Base-by-base conservation (phyloP, 805 yeast species). In the Starmerella bombi region DNA sequence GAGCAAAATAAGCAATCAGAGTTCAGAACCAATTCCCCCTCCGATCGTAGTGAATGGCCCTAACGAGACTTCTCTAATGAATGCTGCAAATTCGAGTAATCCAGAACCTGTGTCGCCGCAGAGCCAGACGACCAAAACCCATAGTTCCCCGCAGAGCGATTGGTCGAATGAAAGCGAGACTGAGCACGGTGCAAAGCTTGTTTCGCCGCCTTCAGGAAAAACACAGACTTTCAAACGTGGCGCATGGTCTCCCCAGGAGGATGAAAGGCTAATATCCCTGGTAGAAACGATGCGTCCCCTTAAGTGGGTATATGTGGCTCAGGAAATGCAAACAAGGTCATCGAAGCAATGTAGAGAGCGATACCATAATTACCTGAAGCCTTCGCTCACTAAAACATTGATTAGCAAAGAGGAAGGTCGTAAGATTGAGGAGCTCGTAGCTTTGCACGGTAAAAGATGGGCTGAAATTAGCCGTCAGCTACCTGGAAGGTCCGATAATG, bases 311-410 rank as follows among this genome's bases (percentile, higher is more conserved):
- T 69, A 81, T 43, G 82, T 85, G 16, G 75, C 93, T 9, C 78
- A 75, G 49, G 66, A 71, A 42, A 64, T 84, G 44, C 77, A 76
- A 23, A 70, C 88, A 4, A 67, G 95, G 48, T 78, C 93, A 2
- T 93, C 94, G 5, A 85, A 85, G 56, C 95, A 84, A 60, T 83
- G 94, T 56, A 66, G 95, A 30, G 95, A 84, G 58, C 69, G 95
- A 17, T 84, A 80, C 59, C 94, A 84, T 57, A 94, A 85, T 61
- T 85, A 85, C 61, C 69, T 84, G 50, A 85, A 85, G 59, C 94
- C 95, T 2, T 66, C 77, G 16, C 68, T 84, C 46, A 82, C 83
- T 59, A 71, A 86, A 51, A 62, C 79, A 34, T 94, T 95, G 4
- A 85, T 84, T 38, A 71, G 91, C 2, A 71, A 74, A 9, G 93